phyloP scores from a whole-genome alignment of 2,329 filamentous ascomycete genomes.

The Alternaria viburni region DNA sequence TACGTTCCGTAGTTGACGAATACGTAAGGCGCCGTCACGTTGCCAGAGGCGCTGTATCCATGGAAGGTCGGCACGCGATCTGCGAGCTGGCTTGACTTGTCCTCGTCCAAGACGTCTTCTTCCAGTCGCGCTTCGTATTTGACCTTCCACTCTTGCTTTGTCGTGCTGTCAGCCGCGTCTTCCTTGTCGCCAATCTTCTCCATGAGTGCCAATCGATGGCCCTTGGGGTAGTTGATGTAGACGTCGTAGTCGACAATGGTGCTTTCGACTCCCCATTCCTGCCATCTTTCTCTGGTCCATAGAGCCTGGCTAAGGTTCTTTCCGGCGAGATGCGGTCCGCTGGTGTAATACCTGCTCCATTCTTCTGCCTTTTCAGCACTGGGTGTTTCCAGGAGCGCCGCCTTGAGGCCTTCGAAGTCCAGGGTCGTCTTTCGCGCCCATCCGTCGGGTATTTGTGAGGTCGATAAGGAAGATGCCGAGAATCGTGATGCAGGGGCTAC shows the following conservation, averaged over 20 bases:
- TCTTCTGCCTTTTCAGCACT: slow-evolving; percentile 57
- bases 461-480: slow-evolving; percentile 20
- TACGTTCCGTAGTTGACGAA: slow-evolving; percentile 93
- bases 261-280: slow-evolving; percentile 56
- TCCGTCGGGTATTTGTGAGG: slow-evolving; percentile 37
- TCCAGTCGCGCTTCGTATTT: slow-evolving; percentile 80
- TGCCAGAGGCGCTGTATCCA: slow-evolving; percentile 90
- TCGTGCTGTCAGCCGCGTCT: slow-evolving; percentile 27
- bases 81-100: slow-evolving; percentile 74
- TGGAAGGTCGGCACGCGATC: slow-evolving; percentile 89
- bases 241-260: slow-evolving; percentile 58
- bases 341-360: slow-evolving; percentile 60
- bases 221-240: slow-evolving; percentile 59
- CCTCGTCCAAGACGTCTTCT: slow-evolving; percentile 84
- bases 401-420: slow-evolving; percentile 61
- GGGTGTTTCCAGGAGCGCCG: slow-evolving; percentile 62
- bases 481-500: slow-evolving; percentile 6
- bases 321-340: slow-evolving; percentile 58
- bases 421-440: slow-evolving; percentile 57
- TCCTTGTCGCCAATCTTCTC: slow-evolving; percentile 62
- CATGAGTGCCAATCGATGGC: slow-evolving; percentile 55
- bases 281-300: slow-evolving; percentile 58
- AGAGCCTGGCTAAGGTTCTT: slow-evolving; percentile 60
- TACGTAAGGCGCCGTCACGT: slow-evolving; percentile 85
- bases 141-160: slow-evolving; percentile 61